A percentile compares a stretch with the other conserved stretches of the same genome.
Evolutionary conservation across 306 rosid species (phyloP).

Genomic region (Vigna radiata): DNA sequence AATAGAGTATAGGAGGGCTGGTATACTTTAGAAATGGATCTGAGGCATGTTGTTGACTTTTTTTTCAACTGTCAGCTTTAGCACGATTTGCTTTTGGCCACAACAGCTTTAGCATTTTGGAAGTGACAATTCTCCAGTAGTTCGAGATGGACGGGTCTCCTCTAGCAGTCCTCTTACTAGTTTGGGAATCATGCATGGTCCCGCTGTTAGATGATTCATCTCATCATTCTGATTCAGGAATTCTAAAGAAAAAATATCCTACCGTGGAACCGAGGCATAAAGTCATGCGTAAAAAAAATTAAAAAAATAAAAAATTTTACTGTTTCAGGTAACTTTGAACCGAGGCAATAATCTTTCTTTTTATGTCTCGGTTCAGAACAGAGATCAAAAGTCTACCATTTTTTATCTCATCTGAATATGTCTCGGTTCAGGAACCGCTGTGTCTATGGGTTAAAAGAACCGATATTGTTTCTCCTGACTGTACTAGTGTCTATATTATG

Average conservation of each 20-base stretch:
- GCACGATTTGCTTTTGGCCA: slow-evolving; percentile 98
- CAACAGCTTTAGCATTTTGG: slow-evolving; percentile 73
- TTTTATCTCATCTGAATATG: too few species aligned
- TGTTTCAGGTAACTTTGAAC: too few species aligned
- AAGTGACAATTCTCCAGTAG: slow-evolving; percentile 64
- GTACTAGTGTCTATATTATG: too few species aligned
- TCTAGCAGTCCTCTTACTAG: slow-evolving; percentile 88
- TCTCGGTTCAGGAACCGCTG: too few species aligned
- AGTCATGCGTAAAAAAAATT: too few species aligned
- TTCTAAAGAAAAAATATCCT: slow-evolving; percentile 43
- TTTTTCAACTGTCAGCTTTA: slow-evolving; percentile 61
- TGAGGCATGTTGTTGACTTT: slow-evolving; percentile 25
- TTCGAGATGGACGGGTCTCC: slow-evolving; percentile 81
- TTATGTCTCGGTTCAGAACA: too few species aligned
- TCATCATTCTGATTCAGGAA: slow-evolving; percentile 96
- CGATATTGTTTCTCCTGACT: too few species aligned
- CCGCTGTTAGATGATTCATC: slow-evolving; percentile 93
- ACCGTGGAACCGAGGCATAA: too few species aligned
- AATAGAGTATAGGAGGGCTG: slow-evolving; percentile 16
- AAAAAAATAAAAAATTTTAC: too few species aligned
- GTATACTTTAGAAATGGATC: not conserved
- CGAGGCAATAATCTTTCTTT: too few species aligned
- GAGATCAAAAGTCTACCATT: too few species aligned
- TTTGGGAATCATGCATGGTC: slow-evolving; percentile 92
- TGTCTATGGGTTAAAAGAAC: too few species aligned